Evolutionary conservation across 352 stramenopile species (phyloP).

Genomic region (Phytophthora fragariaefolia): DNA sequence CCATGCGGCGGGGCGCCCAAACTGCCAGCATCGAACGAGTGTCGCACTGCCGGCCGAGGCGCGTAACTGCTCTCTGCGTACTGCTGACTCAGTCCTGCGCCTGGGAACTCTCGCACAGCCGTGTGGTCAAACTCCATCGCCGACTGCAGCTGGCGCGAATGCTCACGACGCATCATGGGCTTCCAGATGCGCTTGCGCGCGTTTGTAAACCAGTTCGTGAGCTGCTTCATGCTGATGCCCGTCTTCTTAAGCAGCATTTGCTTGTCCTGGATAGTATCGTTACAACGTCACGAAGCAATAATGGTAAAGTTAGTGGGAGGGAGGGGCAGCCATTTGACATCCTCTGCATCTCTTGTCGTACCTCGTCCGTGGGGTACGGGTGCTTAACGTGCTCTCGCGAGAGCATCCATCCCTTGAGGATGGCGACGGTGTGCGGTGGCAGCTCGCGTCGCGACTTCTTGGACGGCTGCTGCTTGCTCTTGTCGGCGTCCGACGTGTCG

Average conservation of each 20-base stretch:
- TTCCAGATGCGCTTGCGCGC: conserved; percentile 91
- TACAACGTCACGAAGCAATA: background rate
- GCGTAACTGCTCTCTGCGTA: conserved; percentile 49
- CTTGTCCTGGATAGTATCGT: conserved; percentile 64
- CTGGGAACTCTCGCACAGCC: conserved; percentile 45
- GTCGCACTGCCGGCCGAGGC: conserved; percentile 48
- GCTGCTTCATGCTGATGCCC: conserved; percentile 92
- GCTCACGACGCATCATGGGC: conserved; percentile 87
- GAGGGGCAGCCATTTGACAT: conserved; percentile 12
- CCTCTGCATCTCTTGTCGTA: conserved; percentile 28
- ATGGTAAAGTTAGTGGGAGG: background rate
- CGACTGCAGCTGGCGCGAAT: conserved; percentile 79
- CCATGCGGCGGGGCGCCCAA: conserved; percentile 44
- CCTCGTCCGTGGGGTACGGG: conserved; percentile 89
- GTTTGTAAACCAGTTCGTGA: conserved; percentile 93
- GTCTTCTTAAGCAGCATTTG: conserved; percentile 91
- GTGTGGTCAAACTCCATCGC: conserved; percentile 78
- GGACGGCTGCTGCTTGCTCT: conserved; percentile 49
- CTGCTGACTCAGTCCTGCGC: conserved; percentile 35
- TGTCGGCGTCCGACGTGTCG: conserved; percentile 36
- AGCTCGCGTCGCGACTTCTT: conserved; percentile 87
- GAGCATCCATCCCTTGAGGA: conserved; percentile 91
- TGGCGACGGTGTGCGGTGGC: conserved; percentile 83
- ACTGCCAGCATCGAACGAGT: conserved; percentile 78
- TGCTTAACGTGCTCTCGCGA: conserved; percentile 90